phyloP scores from a whole-genome alignment of 139 green algal genomes.

The Chlorella sp. region DNA sequence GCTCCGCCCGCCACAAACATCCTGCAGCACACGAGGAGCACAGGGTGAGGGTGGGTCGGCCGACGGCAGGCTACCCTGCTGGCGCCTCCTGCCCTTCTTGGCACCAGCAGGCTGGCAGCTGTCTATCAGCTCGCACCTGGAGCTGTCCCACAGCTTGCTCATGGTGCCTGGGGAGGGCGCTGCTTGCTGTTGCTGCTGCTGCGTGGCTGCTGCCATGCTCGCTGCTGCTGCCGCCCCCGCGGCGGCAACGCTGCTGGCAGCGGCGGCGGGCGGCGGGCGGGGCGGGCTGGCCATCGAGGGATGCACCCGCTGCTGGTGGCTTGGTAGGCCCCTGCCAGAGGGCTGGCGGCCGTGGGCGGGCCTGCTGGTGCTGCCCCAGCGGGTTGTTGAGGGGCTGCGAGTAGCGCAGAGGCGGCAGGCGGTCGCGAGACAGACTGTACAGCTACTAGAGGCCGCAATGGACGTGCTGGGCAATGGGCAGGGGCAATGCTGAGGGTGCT shows the following conservation, averaged over 20 bases:
- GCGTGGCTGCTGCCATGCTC: not conserved
- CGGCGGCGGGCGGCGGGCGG: not conserved
- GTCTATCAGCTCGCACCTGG: not conserved
- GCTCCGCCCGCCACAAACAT: constrained; percentile 71
- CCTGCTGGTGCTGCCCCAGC: not conserved
- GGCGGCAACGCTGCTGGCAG: not conserved
- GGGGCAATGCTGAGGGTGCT: no score
- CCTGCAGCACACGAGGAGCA: constrained; percentile 2
- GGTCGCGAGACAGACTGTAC: no score
- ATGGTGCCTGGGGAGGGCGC: not conserved
- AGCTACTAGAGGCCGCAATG: no score
- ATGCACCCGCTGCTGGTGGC: not conserved
- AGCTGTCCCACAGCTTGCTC: constrained; percentile 25
- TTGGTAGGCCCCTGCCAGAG: no score
- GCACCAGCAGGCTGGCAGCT: no score
- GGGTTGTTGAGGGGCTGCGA: not conserved
- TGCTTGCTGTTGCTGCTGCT: constrained; percentile 19
- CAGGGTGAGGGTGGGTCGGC: not conserved
- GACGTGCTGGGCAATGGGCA: no score
- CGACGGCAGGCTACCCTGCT: not conserved
- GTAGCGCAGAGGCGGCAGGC: no score
- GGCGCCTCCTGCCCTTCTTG: not conserved
- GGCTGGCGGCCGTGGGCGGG: no score
- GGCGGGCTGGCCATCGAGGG: not conserved
- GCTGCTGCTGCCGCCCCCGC: not conserved